Percentiles rank a stretch among this genome's conserved stretches.
Conservation (phyloP, 2,329 filamentous ascomycete species). For the Coniochaeta hoffmannii region DNA sequence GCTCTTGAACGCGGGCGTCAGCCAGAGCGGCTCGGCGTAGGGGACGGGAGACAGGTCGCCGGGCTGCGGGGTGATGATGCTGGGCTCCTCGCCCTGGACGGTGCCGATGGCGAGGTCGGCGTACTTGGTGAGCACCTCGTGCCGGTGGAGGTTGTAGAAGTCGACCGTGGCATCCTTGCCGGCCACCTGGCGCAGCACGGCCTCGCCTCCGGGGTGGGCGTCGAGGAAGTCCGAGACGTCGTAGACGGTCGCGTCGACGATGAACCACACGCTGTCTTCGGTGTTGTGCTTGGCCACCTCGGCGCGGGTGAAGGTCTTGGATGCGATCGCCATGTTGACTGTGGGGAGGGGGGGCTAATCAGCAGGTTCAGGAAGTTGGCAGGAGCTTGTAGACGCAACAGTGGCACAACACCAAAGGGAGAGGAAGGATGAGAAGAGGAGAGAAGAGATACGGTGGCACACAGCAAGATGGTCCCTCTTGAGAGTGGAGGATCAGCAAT, state of each 20-base stretch:
- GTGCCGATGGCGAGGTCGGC: conserved; percentile 66
- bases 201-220: conserved; percentile 75
- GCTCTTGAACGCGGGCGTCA: conserved; percentile 66
- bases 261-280: conserved; percentile 71
- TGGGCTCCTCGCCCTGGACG: conserved; percentile 64
- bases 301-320: conserved; percentile 48
- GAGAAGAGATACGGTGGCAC: neutral
- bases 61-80: conserved; percentile 60
- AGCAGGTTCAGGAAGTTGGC: neutral
- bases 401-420: neutral
- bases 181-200: conserved; percentile 72
- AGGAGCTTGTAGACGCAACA: neutral
- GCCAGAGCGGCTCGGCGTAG: conserved; percentile 80
- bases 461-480: neutral
- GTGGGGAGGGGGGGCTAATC: neutral
- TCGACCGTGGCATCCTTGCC: conserved; percentile 73
- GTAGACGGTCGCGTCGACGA: conserved; percentile 83
- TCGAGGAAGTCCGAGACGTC: conserved; percentile 80
- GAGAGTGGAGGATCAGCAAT: neutral
- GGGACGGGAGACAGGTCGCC: conserved; percentile 72
- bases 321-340: conserved; percentile 17
- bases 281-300: conserved; percentile 71
- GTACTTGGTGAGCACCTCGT: conserved; percentile 84
- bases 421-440: neutral
- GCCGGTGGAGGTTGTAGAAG: conserved; percentile 88